Evolutionary conservation across 1,139 yeast genomes (phyloP), one percentile per base, ranked within the genome.

Genomic region (Yamadazyma trypodendri): DNA sequence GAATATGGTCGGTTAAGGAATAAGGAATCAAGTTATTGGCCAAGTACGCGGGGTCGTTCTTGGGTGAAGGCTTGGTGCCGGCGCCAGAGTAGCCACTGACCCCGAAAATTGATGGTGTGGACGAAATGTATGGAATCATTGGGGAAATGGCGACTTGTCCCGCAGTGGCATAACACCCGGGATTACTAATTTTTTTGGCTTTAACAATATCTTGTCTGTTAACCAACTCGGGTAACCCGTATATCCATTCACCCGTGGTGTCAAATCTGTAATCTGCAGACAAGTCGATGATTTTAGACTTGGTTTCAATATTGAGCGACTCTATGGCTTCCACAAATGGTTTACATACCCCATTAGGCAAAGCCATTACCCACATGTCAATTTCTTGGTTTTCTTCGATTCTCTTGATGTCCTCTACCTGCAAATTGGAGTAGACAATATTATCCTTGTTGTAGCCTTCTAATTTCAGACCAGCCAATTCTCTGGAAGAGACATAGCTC

Each of bases 41-140:
- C 55, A 92, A 73, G 54, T 80, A 72, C 43, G 78, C 73, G 38
- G 84, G 68, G 58, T 92, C 97, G 60, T 92, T 94, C 70, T 89
- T 89, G 43, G 96, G 96, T 6, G 96, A 86, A 40, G 98, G 98
- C 66, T 94, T 92, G 37, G 99, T 90, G 48, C 98, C 98, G 13
- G 98, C 98, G 42, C 99, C 99, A 15, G 98, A 90, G 63, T 92
- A 92, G 33, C 99, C 99, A 35, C 96, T 87, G 28, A 92, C 94
- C 58, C 98, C 98, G 60, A 92, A 92, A 15, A 92, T 72, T 4
- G 88, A 72, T 36, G 99, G 97, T 25, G 75, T 71, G 21, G 94
- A 92, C 15, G 66, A 62, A 31, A 79, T 65, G 56, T 75, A 77
- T 27, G 81, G 79, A 22, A 68, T 61, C 53, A 94, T 70, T 24